Evolutionary conservation across 192 early-diverging fungal genomes (phyloP).

Genomic region (Linnemannia hyalina): DNA sequence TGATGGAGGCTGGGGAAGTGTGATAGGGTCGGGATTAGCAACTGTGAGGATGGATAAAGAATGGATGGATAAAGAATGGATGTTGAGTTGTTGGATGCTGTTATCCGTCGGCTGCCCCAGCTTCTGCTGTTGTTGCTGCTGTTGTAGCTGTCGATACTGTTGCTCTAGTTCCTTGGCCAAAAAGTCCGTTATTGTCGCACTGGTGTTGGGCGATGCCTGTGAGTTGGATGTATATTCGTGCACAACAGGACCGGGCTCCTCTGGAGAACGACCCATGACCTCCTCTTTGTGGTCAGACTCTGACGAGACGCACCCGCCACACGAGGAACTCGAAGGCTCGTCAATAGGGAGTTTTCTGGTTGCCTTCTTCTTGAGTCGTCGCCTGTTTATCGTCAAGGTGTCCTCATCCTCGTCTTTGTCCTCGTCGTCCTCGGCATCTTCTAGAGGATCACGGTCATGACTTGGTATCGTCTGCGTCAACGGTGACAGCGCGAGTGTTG

Average conservation of each 20-base stretch:
- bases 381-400: not conserved
- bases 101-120: not conserved
- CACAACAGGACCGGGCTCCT: not conserved
- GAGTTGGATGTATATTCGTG: not conserved
- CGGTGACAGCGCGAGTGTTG: not conserved
- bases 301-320: constrained; percentile 34
- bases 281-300: constrained; percentile 45
- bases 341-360: constrained; percentile 27
- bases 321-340: constrained; percentile 39
- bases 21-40: not conserved
- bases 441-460: not conserved
- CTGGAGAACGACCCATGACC: not conserved
- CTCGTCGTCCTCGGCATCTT: not conserved
- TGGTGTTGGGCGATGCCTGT: not conserved
- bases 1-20: not conserved
- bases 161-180: not conserved
- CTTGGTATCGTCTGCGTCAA: not conserved
- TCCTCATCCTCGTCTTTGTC: not conserved
- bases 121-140: not conserved
- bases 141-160: not conserved
- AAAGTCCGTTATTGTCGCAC: not conserved
- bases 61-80: not conserved
- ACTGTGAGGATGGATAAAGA: not conserved
- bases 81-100: not conserved
- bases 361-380: constrained; percentile 17